These are phyloP conservation scores for Leishmania arabica DNA, from an alignment of 208 protist genomes.

Conservation along the genomic window DNA sequence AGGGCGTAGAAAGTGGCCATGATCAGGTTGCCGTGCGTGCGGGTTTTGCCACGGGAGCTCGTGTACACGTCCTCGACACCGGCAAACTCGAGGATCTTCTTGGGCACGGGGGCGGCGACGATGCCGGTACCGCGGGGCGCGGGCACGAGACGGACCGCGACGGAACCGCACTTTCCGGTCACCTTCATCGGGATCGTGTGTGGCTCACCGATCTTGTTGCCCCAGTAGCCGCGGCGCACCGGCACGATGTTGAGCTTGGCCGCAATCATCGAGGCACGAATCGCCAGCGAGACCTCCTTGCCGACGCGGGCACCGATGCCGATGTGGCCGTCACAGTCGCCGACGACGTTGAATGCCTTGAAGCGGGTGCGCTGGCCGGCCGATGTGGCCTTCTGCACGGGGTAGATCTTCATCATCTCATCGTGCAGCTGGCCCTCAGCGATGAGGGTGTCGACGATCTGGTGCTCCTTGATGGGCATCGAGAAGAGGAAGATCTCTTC, in stretches of 20 bases:
- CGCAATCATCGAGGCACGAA: conserved; percentile 97
- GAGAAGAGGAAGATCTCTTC: conserved; percentile 99
- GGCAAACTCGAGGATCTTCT: conserved; percentile 98
- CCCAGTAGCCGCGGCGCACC: conserved; percentile 99
- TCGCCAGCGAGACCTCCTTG: conserved; percentile 99
- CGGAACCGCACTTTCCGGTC: conserved; percentile 99
- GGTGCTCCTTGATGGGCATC: conserved; percentile 99
- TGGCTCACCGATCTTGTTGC: conserved; percentile 98
- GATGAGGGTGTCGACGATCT: conserved; percentile 99
- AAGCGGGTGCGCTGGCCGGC: conserved; percentile 99
- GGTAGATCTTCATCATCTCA: conserved; percentile 99
- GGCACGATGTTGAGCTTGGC: conserved; percentile 99
- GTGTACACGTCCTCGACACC: conserved; percentile 99
- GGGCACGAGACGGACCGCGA: conserved; percentile 97
- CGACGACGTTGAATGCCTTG: conserved; percentile 99
- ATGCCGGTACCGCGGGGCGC: conserved; percentile 99
- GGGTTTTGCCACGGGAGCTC: conserved; percentile 96
- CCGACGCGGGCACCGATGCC: conserved; percentile 99
- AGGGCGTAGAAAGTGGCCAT: conserved; percentile 99
- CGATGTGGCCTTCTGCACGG: conserved; percentile 99
- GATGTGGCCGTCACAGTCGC: conserved; percentile 98
- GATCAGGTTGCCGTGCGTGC: conserved; percentile 99
- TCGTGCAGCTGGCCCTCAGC: conserved; percentile 77
- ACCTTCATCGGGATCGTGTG: conserved; percentile 99
- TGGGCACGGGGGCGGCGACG: conserved; percentile 97